Evolutionary conservation across 2,329 filamentous ascomycete genomes (phyloP), one percentile per base, ranked within the genome.

Genomic region (Trichophyton mentagrophytes): DNA sequence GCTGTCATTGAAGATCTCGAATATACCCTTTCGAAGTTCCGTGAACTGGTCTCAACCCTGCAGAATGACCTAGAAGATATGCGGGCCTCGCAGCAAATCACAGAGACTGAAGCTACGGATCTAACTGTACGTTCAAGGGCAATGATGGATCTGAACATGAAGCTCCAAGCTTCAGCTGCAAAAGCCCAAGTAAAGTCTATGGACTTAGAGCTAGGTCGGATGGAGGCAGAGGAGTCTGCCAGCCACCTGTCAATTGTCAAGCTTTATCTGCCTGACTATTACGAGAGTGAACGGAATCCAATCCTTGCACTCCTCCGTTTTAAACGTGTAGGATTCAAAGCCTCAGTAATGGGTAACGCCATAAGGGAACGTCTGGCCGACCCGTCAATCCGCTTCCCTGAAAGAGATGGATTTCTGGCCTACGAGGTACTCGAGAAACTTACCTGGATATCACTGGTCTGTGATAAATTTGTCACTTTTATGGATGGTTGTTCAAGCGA

Each of bases 101-200:
- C 90, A 0, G 93, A 97, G 72, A 87, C 87, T 15, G 91, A 97
- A 72, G 90, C 92, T 0, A 90, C 91, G 71, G 90, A 97, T 72
- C 83, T 97, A 60, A 91, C 86, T 65, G 88, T 84, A 67, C 87
- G 90, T 64, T 95, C 92, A 51, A 85, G 90, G 64, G 90, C 92
- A 60, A 95, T 99, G 87, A 88, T 96, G 83, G 92, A 99, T 69
- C 81, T 99, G 53, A 97, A 97, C 73, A 83, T 92, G 81, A 95
- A 95, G 75, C 81, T 99, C 49, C 92, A 96, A 69, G 83, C 88
- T 61, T 95, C 90, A 11, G 90, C 90, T 9, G 83, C 90, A 46
- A 96, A 96, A 77, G 88, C 92, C 2, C 92, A 96, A 72, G 86
- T 89, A 69, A 97, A 96, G 77, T 90, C 90, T 0, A 95, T 99